Percentiles rank a stretch among this genome's conserved stretches.
Evolutionary conservation across 1,284 basidiomycete species (phyloP).

Genomic region (Cutaneotrichosporon cutaneum): DNA sequence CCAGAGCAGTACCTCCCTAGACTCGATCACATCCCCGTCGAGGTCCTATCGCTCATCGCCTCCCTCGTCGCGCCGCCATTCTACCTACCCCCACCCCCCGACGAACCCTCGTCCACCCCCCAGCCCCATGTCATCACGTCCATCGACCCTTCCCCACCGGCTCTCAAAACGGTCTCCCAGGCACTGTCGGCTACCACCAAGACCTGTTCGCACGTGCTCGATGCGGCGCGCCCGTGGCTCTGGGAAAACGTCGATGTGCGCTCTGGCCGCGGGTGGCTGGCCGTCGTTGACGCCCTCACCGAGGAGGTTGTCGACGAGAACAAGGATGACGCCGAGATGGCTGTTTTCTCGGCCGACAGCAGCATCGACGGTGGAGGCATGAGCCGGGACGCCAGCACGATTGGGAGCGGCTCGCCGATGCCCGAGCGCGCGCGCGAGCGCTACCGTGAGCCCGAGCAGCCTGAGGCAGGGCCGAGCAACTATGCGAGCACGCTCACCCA

Average conservation of each 20-base stretch:
- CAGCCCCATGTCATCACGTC: slow-evolving; percentile 29
- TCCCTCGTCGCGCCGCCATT: slow-evolving; percentile 41
- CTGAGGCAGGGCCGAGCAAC: slow-evolving; percentile 3
- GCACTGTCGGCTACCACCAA: slow-evolving; percentile 32
- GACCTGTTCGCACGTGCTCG: slow-evolving; percentile 32
- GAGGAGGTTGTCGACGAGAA: slow-evolving; percentile 42
- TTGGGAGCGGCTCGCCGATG: slow-evolving; percentile 1
- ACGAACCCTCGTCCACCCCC: slow-evolving; percentile 20
- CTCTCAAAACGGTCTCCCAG: slow-evolving; percentile 24
- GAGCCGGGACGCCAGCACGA: not conserved
- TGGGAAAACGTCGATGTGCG: slow-evolving; percentile 52
- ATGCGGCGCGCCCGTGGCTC: slow-evolving; percentile 48
- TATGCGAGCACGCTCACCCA: not conserved
- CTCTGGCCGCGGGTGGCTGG: slow-evolving; percentile 51
- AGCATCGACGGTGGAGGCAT: not conserved
- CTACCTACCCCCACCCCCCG: slow-evolving; percentile 28
- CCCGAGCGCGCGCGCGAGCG: not conserved
- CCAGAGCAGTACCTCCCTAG: slow-evolving; percentile 6
- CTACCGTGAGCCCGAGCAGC: not conserved
- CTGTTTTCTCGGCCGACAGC: not conserved
- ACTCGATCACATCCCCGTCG: slow-evolving; percentile 47
- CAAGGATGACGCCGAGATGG: slow-evolving; percentile 11
- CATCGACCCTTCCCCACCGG: slow-evolving; percentile 37
- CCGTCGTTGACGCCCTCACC: slow-evolving; percentile 50
- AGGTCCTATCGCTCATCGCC: slow-evolving; percentile 40